Evolutionary conservation across 306 rosid genomes (phyloP), one percentile per base, ranked within the genome.

Genomic region (Lathyrus oleraceus): DNA sequence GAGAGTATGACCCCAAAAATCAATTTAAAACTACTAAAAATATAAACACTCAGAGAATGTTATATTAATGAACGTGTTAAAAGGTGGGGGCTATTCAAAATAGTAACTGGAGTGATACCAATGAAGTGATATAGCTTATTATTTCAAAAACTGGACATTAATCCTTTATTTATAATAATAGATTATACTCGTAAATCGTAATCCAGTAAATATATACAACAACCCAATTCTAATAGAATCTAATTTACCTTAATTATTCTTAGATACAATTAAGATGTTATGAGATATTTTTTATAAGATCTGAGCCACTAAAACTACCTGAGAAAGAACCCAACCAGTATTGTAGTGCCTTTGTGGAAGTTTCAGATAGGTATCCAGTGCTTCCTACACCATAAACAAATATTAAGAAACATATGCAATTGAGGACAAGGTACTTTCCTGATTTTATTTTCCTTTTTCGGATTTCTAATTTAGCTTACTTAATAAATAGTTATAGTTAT

Each of bases 261-360:
- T 13, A 57, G 62, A 57, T 42, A 11, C 44, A 51, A 32, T 3
- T 4, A 23, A 57, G 51, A 21, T 14, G 53, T 40, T 10, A 15
- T 48, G 49, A 47, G 23, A 38, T 5, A 5, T 14, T 8, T 61
- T 52, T 56, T 4, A 25, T 23, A 72, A 65, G 54, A 62, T 44
- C 53, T 52, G 44, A 67, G 30, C 39, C 19, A 71, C 66, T 67
- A 58, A 78, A 72, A 30, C 45, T 84, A 93, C 98, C 98, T 93
- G 97, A 45, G 94, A 90, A 80, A 93, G 97, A 78, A 93, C 96
- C 98, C 98, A 90, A 69, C 94, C 94, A 4, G 98, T 90, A 76
- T 85, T 79, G 78, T 90, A 93, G 79, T 93, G 98, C 82, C 75
- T 87, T 74, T 72, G 86, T n/a, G 97, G 91, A 79, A 93, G 94